Evolutionary conservation across 129 eudicot species (phyloP).

Genomic region (Helianthus tuberosus): DNA sequence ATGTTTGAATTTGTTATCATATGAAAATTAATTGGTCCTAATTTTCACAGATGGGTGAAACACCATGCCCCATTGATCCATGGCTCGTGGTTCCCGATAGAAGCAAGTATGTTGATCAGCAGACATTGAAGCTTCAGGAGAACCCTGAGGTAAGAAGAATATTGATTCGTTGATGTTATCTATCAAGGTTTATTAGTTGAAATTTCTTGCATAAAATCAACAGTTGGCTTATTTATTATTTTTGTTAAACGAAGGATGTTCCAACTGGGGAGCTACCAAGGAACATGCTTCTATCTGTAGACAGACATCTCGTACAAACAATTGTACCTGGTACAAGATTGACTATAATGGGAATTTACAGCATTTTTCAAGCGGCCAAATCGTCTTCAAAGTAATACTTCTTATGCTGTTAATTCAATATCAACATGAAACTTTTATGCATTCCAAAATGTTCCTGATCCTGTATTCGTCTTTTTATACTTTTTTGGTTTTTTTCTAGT

Average conservation of each 20-base stretch:
- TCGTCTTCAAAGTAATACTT: slow-evolving; percentile 69
- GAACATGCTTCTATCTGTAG: slow-evolving; percentile 90
- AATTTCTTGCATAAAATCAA: neutral
- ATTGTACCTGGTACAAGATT: slow-evolving; percentile 98
- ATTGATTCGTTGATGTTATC: neutral
- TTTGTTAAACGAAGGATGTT: slow-evolving; percentile 65
- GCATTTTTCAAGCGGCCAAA: slow-evolving; percentile 93
- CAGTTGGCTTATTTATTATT: neutral
- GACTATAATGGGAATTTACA: slow-evolving; percentile 95
- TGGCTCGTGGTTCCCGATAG: slow-evolving; percentile 97
- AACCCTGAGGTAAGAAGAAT: slow-evolving; percentile 79
- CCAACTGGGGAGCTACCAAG: slow-evolving; percentile 99
- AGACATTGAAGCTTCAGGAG: slow-evolving; percentile 92
- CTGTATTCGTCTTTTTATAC: slow-evolving; percentile 4
- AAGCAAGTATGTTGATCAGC: slow-evolving; percentile 99
- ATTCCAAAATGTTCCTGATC: neutral
- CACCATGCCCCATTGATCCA: slow-evolving; percentile 91
- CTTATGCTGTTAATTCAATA: neutral
- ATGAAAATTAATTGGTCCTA: neutral
- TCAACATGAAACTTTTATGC: neutral
- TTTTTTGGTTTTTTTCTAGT: slow-evolving; percentile 40
- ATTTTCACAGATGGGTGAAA: slow-evolving; percentile 71
- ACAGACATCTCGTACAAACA: slow-evolving; percentile 96
- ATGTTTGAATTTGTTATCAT: neutral
- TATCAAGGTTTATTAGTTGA: neutral